phyloP scores from a whole-genome alignment of 805 yeast genomes.

The Yarrowia deformans region DNA sequence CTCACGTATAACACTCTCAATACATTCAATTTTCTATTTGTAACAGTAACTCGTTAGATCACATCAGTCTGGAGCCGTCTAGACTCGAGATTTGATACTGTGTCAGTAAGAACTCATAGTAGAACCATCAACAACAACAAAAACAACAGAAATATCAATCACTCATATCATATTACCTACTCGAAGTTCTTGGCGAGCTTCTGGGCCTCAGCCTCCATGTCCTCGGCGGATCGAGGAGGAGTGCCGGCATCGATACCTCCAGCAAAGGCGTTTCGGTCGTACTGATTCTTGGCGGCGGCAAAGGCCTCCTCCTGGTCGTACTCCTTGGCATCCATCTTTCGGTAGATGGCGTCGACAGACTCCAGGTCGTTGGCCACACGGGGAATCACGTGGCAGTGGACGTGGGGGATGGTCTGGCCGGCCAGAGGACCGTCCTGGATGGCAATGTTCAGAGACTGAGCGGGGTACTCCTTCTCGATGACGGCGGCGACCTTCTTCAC shows the following conservation, averaged over 20 bases:
- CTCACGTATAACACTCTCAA: no score
- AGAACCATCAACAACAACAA: neutral
- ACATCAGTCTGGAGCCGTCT: neutral
- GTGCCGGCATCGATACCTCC: constrained; percentile 50
- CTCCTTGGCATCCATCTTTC: constrained; percentile 64
- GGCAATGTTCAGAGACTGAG: constrained; percentile 86
- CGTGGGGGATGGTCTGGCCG: constrained; percentile 95
- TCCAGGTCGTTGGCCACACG: constrained; percentile 62
- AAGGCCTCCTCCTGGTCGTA: constrained; percentile 56
- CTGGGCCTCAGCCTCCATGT: constrained; percentile 75
- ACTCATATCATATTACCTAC: constrained; percentile 27
- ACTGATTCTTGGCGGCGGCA: constrained; percentile 43
- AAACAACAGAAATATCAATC: neutral
- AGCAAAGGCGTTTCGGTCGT: constrained; percentile 37
- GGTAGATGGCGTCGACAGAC: constrained; percentile 79
- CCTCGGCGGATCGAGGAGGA: constrained; percentile 62
- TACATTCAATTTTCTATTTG: neutral
- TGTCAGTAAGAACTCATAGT: neutral
- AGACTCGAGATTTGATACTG: constrained; percentile 12
- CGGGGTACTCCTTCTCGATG: constrained; percentile 69
- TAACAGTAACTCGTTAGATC: neutral
- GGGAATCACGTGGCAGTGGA: constrained; percentile 94
- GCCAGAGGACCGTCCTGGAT: constrained; percentile 97
- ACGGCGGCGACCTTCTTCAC: constrained; percentile 74
- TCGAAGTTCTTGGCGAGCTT: constrained; percentile 53